phyloP scores from a whole-genome alignment of 441 rosid species.

The Arabidopsis hybrid region DNA sequence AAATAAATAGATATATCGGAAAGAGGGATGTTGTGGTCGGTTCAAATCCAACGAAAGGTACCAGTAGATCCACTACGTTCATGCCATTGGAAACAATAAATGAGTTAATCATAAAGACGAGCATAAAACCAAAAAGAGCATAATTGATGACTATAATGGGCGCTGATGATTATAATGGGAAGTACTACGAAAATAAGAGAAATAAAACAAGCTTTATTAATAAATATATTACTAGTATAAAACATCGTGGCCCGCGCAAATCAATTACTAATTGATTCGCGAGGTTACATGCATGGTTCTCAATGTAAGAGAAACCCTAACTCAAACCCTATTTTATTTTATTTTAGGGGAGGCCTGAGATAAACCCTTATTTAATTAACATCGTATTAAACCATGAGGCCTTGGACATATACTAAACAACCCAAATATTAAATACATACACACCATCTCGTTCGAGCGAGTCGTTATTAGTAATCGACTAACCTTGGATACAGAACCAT shows the following conservation, averaged over 20 bases:
- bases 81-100: conserved; percentile 18
- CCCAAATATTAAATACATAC: conserved; percentile 14
- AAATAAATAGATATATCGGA: not conserved
- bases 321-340: not conserved
- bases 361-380: conserved; percentile 20
- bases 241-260: conserved; percentile 19
- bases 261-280: conserved; percentile 33
- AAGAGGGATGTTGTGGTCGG: conserved; percentile 28
- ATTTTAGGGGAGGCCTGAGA: not conserved
- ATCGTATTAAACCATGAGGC: not conserved
- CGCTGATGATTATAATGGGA: not conserved
- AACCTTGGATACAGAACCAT: conserved; percentile 20
- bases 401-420: conserved; percentile 26
- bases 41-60: conserved; percentile 23
- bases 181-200: not conserved
- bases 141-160: conserved; percentile 14
- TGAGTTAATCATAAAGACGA: conserved; percentile 21
- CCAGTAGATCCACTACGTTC: conserved; percentile 3
- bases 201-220: conserved; percentile 15
- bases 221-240: not conserved
- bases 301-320: conserved; percentile 30
- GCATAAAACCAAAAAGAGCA: conserved; percentile 13
- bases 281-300: conserved; percentile 30
- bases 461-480: not conserved
- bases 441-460: conserved; percentile 6